Conservation (phyloP, 2,329 filamentous ascomycete genomes). For the Furcasterigmium furcatum region DNA sequence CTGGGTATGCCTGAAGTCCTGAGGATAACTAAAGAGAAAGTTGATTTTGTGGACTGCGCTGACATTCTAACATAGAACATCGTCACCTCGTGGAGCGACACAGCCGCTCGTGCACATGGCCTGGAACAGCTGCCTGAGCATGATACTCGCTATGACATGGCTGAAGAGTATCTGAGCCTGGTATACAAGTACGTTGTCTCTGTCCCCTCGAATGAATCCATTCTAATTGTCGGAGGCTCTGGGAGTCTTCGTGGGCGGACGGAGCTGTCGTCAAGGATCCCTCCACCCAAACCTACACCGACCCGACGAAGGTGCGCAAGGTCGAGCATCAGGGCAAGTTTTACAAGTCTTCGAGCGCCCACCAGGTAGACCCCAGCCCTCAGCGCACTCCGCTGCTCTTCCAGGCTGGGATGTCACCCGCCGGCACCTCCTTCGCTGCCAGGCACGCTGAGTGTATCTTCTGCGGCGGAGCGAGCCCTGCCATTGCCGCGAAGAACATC, state of each 20-base stretch:
- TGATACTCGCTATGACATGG: constrained; percentile 4
- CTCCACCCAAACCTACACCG: not conserved
- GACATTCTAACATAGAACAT: constrained; percentile 1
- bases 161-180: constrained; percentile 3
- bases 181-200: constrained; percentile 4
- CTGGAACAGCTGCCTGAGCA: constrained; percentile 4
- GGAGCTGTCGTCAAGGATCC: constrained; percentile 7
- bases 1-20: constrained; percentile 1
- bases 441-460: constrained; percentile 18
- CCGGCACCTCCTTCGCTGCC: constrained; percentile 15
- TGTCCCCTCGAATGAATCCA: no score
- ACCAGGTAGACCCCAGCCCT: constrained; percentile 2
- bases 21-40: no score
- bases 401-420: constrained; percentile 16
- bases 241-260: constrained; percentile 9
- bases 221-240: no score
- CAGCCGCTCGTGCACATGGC: constrained; percentile 2
- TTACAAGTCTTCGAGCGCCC: not conserved
- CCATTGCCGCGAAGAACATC: constrained; percentile 9
- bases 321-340: constrained; percentile 8
- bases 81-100: constrained; percentile 6
- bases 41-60: no score
- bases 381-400: constrained; percentile 15
- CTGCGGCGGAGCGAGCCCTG: constrained; percentile 12
- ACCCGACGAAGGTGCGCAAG: constrained; percentile 7